Base-by-base conservation (phyloP, 768 basidiomycete genomes). In the Tricholoma furcatifolium region DNA sequence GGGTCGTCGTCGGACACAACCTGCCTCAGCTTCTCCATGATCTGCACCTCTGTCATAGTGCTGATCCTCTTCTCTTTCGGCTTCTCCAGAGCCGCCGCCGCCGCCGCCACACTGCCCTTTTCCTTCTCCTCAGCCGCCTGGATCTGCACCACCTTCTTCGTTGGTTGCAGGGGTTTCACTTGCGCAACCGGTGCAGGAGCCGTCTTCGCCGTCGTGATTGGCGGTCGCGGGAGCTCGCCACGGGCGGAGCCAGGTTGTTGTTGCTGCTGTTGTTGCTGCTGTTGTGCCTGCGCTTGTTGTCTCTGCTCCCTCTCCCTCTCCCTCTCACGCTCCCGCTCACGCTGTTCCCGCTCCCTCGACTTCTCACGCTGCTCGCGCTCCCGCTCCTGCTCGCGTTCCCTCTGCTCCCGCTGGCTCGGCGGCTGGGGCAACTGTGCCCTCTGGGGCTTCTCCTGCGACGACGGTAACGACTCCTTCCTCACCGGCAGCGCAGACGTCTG, bases 31-130 rank as follows among this genome's bases (percentile, higher is more conserved):
- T 96, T 97, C 67, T 95, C 92, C 95, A 98, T 97, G 62, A 98
- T 95, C 74, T 99, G 96, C 44, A 87, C 88, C 71, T 99, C 96
- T 45, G 88, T 90, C 91, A 99, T 92, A 35, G 93, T 91, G 58
- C 91, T 94, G 62, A 98, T 96, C 56, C 96, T 80, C 72, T 93
- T 88, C 70, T 95, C 84, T 68, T 88, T 88, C 50, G 84, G 80
- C 68, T 83, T 85, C 66, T 88, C 80, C 55, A 88, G 74, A 32
- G 87, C 86, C 12, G 91, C 88, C 1, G 87, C 87, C 0, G 87
- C 87, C 1, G 85, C 83, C 1, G 77, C 77, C 8, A 78, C 75
- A 14, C 72, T 66, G 2, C 53, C 87, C 41, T 74, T 69, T 48
- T 82, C 83, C 50, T 66, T 71, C 51, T 78, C 77, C 21, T 78